Evolutionary conservation across 768 basidiomycete species (phyloP), one percentile per base, ranked within the genome.

Genomic region (Mycena sanguinolenta): DNA sequence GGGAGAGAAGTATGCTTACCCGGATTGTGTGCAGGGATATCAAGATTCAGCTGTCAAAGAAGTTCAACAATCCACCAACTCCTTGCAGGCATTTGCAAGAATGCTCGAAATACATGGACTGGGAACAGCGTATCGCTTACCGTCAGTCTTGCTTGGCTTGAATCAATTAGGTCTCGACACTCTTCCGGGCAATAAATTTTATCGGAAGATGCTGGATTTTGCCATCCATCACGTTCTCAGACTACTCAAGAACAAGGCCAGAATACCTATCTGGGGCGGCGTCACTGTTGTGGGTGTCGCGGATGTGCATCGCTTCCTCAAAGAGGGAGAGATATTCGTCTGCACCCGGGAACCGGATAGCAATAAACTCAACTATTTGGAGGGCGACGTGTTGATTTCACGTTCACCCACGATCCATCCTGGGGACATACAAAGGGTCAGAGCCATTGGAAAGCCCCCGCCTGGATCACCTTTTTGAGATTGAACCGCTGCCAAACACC

Each of bases 231-330:
- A 93, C 66, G 81, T 91, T n/a, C 82, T 93, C 9, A 86, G 92
- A 42, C 83, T 87, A 55, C 81, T 93, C 23, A 93, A 93, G 69
- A 86, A 89, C 64, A 82, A 83, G 65, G 91, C 92, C 0, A 85
- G 92, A 5, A 93, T 94, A 44, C 91, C 91, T 16, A 82, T 94
- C 17, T 88, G 87, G 1, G 81, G 82, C 6, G 88, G 86, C 3
- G 91, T 87, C 83, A 93, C 91, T 0, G 77, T 95, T 1, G 92
- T 93, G 5, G 92, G 92, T 0, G 87, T 93, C 9, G 91, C 91
- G 0, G 92, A 95, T 75, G 83, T 89, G 1, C 89, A 90, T 69
- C 76, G 79, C 1, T 87, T 82, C 66, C 82, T 93, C 6, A 36
- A 82, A 38, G 85, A 85, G 64, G 84, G 84, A 2, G 81, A 92